phyloP scores from a whole-genome alignment of 2,329 filamentous ascomycete genomes.

The Chaetomium globosum region DNA sequence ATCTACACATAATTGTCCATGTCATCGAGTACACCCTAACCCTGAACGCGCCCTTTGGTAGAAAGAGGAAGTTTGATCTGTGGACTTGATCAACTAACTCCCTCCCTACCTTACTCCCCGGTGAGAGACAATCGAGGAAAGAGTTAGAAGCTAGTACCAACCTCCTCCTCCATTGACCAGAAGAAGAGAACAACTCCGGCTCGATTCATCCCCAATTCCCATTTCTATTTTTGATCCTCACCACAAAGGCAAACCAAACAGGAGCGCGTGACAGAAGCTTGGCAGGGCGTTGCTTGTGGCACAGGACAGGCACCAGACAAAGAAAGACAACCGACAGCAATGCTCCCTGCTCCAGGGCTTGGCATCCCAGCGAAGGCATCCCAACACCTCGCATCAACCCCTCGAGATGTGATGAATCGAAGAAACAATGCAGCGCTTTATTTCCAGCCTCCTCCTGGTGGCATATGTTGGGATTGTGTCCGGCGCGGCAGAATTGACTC shows the following conservation, averaged over 20 bases:
- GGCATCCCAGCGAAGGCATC: constrained; percentile 12
- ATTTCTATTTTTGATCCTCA: neutral
- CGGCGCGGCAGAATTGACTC: constrained; percentile 37
- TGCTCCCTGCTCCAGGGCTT: constrained; percentile 4
- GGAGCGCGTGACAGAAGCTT: neutral
- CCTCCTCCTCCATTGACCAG: neutral
- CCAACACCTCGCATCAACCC: neutral
- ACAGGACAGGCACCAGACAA: neutral
- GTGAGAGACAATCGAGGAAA: neutral
- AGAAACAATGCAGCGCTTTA: constrained; percentile 26
- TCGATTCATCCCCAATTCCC: neutral
- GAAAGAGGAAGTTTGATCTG: too few relatives aligned
- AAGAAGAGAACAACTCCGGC: neutral
- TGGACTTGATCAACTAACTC: too few relatives aligned
- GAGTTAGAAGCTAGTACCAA: neutral
- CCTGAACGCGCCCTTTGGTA: too few relatives aligned
- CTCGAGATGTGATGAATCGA: constrained; percentile 5
- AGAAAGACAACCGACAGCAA: neutral
- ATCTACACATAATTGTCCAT: too few relatives aligned
- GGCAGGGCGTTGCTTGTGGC: neutral
- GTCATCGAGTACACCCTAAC: too few relatives aligned
- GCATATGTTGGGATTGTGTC: constrained; percentile 13
- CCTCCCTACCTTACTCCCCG: too few relatives aligned
- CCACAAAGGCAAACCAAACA: neutral
- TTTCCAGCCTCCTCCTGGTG: constrained; percentile 18